These are phyloP conservation scores for Suhomyces coccinellae DNA, from an alignment of 1,139 yeast genomes.

Conservation along the genomic window DNA sequence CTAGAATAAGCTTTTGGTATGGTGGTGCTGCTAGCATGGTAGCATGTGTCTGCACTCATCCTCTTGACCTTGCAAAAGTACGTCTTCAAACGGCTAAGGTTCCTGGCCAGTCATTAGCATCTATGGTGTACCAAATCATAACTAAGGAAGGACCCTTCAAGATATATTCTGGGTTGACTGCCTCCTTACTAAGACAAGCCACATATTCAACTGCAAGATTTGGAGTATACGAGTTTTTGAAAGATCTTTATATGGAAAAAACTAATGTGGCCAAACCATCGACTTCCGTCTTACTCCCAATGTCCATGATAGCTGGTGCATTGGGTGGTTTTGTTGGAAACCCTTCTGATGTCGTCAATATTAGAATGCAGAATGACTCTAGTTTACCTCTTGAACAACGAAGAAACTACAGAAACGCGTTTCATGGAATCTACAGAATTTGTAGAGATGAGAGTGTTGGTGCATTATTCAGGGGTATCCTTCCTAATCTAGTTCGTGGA, in stretches of 20 bases:
- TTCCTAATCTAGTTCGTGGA: conserved; percentile 79
- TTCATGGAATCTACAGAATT: conserved; percentile 70
- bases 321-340: conserved; percentile 84
- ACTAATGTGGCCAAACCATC: conserved; percentile 35
- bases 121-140: conserved; percentile 62
- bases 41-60: conserved; percentile 67
- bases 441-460: conserved; percentile 57
- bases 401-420: conserved; percentile 75
- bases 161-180: conserved; percentile 77
- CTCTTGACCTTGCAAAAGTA: conserved; percentile 82
- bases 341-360: conserved; percentile 85
- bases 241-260: conserved; percentile 50
- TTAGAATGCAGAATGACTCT: conserved; percentile 89
- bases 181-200: conserved; percentile 80
- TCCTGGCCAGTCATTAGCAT: conserved; percentile 60
- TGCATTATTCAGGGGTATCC: conserved; percentile 72
- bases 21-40: conserved; percentile 67
- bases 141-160: conserved; percentile 66
- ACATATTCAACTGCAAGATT: conserved; percentile 86
- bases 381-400: conserved; percentile 63
- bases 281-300: conserved; percentile 56
- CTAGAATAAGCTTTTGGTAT: conserved; percentile 42
- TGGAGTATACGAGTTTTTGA: conserved; percentile 77
- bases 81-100: conserved; percentile 72
- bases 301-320: conserved; percentile 83